phyloP scores from a whole-genome alignment of 768 basidiomycete species.

The Mycena chlorophos region DNA sequence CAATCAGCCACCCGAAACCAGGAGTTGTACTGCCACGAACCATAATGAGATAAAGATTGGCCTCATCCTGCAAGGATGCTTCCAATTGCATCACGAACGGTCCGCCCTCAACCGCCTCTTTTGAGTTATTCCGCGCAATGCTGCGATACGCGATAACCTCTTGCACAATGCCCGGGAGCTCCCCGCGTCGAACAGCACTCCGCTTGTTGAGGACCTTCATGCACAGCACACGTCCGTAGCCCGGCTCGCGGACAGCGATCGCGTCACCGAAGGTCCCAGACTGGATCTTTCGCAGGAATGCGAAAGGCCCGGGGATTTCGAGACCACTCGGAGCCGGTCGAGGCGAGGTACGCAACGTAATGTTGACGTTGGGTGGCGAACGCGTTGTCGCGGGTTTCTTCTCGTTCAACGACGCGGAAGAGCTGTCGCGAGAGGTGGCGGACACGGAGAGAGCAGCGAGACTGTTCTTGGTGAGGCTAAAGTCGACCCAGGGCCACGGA shows the following conservation, averaged over 20 bases:
- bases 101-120: slow-evolving; percentile 22
- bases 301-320: slow-evolving; percentile 28
- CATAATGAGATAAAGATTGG: slow-evolving; percentile 39
- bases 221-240: slow-evolving; percentile 36
- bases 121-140: slow-evolving; percentile 25
- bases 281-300: slow-evolving; percentile 30
- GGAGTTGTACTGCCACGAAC: slow-evolving; percentile 24
- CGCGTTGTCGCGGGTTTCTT: neutral
- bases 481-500: neutral
- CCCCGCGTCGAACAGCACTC: slow-evolving; percentile 8
- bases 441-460: slow-evolving; percentile 12
- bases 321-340: neutral
- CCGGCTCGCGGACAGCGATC: slow-evolving; percentile 24
- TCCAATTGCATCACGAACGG: slow-evolving; percentile 42
- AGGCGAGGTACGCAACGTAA: neutral
- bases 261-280: slow-evolving; percentile 18
- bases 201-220: slow-evolving; percentile 36
- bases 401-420: neutral
- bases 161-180: slow-evolving; percentile 23
- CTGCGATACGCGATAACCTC: slow-evolving; percentile 39
- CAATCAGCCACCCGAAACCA: neutral
- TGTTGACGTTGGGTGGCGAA: neutral
- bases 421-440: neutral
- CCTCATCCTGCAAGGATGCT: slow-evolving; percentile 34
- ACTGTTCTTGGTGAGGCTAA: slow-evolving; percentile 13